These are phyloP conservation scores for Plasmodium inui DNA, from an alignment of 169 alveolate species.

Conservation along the genomic window DNA sequence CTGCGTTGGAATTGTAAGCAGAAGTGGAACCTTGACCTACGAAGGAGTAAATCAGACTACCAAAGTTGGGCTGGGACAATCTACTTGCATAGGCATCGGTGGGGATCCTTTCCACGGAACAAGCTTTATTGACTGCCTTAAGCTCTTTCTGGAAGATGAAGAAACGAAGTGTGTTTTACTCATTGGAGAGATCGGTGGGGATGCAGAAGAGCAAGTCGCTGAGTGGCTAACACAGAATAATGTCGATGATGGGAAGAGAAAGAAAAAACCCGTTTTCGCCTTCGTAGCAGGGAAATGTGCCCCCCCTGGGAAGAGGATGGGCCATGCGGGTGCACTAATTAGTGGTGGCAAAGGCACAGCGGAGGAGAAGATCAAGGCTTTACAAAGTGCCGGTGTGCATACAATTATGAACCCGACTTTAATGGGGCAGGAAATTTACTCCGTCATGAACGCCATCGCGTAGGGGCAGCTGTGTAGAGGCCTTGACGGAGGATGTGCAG, in stretches of 20 bases:
- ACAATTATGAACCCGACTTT: slow-evolving; percentile 92
- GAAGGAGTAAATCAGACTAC: slow-evolving; percentile 99
- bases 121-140: slow-evolving; percentile 96
- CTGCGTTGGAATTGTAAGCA: slow-evolving; percentile 87
- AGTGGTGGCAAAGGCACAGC: slow-evolving; percentile 99
- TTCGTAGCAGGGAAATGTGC: slow-evolving; percentile 98
- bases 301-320: slow-evolving; percentile 98
- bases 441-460: slow-evolving; percentile 80
- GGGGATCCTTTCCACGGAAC: slow-evolving; percentile 99
- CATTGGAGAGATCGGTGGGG: slow-evolving; percentile 99
- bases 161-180: slow-evolving; percentile 94
- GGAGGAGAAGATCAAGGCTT: slow-evolving; percentile 92
- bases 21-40: slow-evolving; percentile 97
- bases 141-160: slow-evolving; percentile 94
- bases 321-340: slow-evolving; percentile 99
- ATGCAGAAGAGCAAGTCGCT: slow-evolving; percentile 98
- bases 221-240: slow-evolving; percentile 91
- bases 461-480: neutral
- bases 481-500: neutral
- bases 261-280: slow-evolving; percentile 94
- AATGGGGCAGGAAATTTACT: slow-evolving; percentile 89
- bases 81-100: slow-evolving; percentile 98
- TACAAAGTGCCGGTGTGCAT: slow-evolving; percentile 92
- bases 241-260: slow-evolving; percentile 46
- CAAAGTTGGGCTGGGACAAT: slow-evolving; percentile 96